phyloP scores from a whole-genome alignment of 441 rosid species.

The Flueggea neowawraea region DNA sequence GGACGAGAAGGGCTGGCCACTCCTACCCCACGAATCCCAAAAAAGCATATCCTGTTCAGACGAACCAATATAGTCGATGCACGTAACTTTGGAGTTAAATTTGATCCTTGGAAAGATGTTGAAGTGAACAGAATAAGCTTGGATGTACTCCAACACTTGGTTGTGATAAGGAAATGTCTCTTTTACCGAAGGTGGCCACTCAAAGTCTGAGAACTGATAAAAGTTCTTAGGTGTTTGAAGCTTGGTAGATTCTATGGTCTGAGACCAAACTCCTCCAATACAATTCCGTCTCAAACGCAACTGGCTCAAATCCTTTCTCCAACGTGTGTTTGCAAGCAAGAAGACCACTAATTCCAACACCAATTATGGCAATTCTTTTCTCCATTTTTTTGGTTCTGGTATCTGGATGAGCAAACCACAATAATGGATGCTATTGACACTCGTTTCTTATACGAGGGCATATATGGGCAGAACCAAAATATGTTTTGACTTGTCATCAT shows the following conservation, averaged over 20 bases:
- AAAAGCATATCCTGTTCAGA: constrained; percentile 3
- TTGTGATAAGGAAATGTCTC: constrained; percentile 23
- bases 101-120: constrained; percentile 18
- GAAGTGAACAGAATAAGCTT: constrained; percentile 22
- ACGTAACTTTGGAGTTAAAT: constrained; percentile 19
- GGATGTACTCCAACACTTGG: constrained; percentile 16
- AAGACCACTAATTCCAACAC: constrained; percentile 28
- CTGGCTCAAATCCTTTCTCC: constrained; percentile 16
- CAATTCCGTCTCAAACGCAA: constrained; percentile 17
- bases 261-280: constrained; percentile 26
- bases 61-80: constrained; percentile 10
- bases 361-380: constrained; percentile 20
- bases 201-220: constrained; percentile 28
- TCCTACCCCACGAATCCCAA: constrained; percentile 25
- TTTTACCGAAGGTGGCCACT: constrained; percentile 17
- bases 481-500: too few relatives aligned
- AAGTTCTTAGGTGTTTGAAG: constrained; percentile 19
- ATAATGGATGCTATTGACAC: too few relatives aligned
- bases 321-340: constrained; percentile 19
- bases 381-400: constrained; percentile 7
- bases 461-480: too few relatives aligned
- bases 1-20: constrained; percentile 18
- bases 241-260: constrained; percentile 17
- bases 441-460: too few relatives aligned
- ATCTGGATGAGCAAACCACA: background rate